Evolutionary conservation across 2,329 filamentous ascomycete species (phyloP).

Genomic region (Colletotrichum tropicicola): DNA sequence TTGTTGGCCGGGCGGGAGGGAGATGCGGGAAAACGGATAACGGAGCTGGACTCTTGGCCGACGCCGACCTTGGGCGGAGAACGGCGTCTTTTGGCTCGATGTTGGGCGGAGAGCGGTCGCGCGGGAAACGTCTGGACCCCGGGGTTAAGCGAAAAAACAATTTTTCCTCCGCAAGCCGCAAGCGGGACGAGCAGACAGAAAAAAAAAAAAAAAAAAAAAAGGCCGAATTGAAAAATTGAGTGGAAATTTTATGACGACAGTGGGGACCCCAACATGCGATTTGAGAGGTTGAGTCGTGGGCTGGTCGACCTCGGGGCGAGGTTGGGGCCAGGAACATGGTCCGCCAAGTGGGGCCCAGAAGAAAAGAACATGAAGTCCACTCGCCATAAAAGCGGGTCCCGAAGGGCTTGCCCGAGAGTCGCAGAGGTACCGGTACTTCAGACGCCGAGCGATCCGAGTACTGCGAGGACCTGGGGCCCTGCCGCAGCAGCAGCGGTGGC

Average conservation of each 20-base stretch:
- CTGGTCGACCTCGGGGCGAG: too few relatives aligned
- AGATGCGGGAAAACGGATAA: background rate
- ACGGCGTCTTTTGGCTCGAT: background rate
- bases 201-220: background rate
- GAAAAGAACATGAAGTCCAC: conserved; percentile 14
- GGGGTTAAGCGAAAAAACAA: conserved; percentile 9
- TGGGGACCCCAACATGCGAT: conserved; percentile 7
- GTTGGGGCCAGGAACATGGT: background rate
- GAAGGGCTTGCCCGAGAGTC: background rate
- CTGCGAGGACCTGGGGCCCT: background rate
- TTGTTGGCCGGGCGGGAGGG: background rate
- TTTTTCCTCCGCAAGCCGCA: background rate
- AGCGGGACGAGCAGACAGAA: background rate
- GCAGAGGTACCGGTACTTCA: conserved; percentile 20
- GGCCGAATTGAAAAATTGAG: background rate
- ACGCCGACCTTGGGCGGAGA: conserved; percentile 8
- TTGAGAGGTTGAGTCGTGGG: background rate
- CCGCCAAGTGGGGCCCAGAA: background rate
- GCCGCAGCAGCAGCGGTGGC: background rate
- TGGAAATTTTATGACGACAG: conserved; percentile 22
- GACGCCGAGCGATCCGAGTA: conserved; percentile 5
- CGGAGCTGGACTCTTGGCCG: conserved; percentile 14
- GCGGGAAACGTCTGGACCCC: conserved; percentile 23
- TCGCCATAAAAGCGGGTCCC: background rate
- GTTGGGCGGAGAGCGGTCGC: conserved; percentile 10